Evolutionary conservation across 2,329 filamentous ascomycete species (phyloP).

Genomic region (Celoporthe dispersa): DNA sequence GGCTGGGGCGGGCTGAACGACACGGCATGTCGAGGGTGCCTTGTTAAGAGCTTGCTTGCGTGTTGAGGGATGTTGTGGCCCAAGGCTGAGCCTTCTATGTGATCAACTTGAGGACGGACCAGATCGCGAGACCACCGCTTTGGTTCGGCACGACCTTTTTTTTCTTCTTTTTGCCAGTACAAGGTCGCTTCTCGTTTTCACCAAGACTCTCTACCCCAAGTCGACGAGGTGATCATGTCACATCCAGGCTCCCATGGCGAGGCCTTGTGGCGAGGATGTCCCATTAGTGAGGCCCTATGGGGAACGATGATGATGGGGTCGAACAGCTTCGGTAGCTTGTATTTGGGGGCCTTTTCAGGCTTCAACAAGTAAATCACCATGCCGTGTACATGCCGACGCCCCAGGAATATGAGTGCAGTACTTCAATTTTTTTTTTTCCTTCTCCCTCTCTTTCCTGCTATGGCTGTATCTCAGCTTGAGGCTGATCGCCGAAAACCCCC

Average conservation of each 20-base stretch:
- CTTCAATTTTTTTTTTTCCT: background rate
- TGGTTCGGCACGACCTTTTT: no score
- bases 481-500: background rate
- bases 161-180: no score
- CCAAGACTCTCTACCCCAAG: background rate
- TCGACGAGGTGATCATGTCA: background rate
- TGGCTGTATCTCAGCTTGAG: background rate
- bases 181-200: background rate
- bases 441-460: no score
- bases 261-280: background rate
- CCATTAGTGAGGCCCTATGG: background rate
- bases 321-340: background rate
- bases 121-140: background rate
- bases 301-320: background rate
- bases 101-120: background rate
- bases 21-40: background rate
- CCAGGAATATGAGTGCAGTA: background rate
- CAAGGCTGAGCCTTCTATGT: background rate
- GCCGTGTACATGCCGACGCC: background rate
- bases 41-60: background rate
- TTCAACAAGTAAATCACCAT: background rate
- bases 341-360: background rate
- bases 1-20: background rate
- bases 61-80: background rate
- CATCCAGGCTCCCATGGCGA: background rate